A percentile compares a stretch with the other conserved stretches of the same genome.
These are phyloP conservation scores for Sphagnum fallax DNA, from an alignment of 228 moss, liverwort and hornwort genomes.

Conservation along the genomic window DNA sequence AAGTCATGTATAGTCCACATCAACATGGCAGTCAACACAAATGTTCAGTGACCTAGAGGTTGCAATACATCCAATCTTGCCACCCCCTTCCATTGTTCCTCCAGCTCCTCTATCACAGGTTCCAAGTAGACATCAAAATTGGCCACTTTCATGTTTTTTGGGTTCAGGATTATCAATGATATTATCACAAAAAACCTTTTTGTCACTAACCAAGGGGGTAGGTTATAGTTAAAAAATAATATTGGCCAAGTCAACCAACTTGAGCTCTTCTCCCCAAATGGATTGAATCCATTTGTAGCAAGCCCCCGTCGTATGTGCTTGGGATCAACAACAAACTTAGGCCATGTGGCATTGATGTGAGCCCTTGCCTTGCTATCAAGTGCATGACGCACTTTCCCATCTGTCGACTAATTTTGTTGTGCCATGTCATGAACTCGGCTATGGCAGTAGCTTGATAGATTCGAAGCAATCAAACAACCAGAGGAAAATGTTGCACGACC, in stretches of 20 bases:
- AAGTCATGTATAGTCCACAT: no score
- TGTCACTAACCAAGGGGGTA: conserved; percentile 4
- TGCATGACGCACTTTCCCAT: neutral
- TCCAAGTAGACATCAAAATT: conserved; percentile 5
- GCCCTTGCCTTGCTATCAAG: neutral
- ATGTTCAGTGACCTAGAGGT: no score
- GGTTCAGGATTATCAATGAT: neutral
- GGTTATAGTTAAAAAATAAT: neutral
- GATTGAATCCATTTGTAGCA: neutral
- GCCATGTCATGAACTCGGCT: neutral
- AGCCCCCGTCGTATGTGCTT: neutral
- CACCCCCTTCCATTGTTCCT: neutral
- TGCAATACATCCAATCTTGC: neutral
- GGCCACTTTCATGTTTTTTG: neutral
- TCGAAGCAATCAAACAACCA: neutral
- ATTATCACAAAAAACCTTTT: conserved; percentile 1
- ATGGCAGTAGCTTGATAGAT: neutral
- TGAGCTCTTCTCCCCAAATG: neutral
- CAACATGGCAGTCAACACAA: no score
- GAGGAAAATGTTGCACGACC: neutral
- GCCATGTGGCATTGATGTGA: neutral
- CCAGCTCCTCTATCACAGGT: neutral
- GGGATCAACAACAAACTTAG: neutral
- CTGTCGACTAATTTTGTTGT: neutral
- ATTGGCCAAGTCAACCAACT: neutral